phyloP scores from a whole-genome alignment of 139 green algal genomes.

The Closterium sp. region DNA sequence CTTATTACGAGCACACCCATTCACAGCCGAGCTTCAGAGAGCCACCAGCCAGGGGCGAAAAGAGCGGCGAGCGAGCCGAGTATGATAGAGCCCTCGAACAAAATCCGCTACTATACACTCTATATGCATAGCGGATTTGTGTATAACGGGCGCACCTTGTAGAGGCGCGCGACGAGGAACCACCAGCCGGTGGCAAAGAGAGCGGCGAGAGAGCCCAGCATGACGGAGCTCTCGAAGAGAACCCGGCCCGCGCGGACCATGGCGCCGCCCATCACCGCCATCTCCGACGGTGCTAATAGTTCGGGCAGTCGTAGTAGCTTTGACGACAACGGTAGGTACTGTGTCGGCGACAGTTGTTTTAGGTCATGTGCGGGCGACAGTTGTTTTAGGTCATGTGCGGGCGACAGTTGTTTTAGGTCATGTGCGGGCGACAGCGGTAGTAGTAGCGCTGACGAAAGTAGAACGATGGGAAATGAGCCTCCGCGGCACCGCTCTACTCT shows the following conservation, averaged over 20 bases:
- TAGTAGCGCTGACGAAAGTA: too few species aligned
- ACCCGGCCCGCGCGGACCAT: background rate
- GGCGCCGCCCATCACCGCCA: background rate
- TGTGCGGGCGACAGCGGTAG: too few species aligned
- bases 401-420: too few species aligned
- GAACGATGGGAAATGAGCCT: too few species aligned
- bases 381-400: too few species aligned
- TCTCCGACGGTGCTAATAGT: too few species aligned
- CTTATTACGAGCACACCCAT: background rate
- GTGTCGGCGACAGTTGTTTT: too few species aligned
- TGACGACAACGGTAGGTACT: too few species aligned
- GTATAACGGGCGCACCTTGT: slow-evolving; percentile 5
- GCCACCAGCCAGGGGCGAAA: slow-evolving; percentile 60
- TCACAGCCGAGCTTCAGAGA: slow-evolving; percentile 61
- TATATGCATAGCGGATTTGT: too few species aligned
- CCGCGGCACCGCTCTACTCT: too few species aligned
- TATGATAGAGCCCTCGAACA: slow-evolving; percentile 23
- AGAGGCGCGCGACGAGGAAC: slow-evolving; percentile 64
- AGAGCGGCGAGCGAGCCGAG: slow-evolving; percentile 53
- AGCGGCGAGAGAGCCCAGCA: slow-evolving; percentile 46
- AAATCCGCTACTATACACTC: slow-evolving; percentile 15
- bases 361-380: too few species aligned
- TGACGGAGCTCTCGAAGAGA: slow-evolving; percentile 19
- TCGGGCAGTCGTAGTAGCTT: too few species aligned
- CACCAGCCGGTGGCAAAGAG: slow-evolving; percentile 62